Evolutionary conservation across 495 filamentous ascomycete species (phyloP), one percentile per base, ranked within the genome.

Genomic region (Talaromyces stipitatus): DNA sequence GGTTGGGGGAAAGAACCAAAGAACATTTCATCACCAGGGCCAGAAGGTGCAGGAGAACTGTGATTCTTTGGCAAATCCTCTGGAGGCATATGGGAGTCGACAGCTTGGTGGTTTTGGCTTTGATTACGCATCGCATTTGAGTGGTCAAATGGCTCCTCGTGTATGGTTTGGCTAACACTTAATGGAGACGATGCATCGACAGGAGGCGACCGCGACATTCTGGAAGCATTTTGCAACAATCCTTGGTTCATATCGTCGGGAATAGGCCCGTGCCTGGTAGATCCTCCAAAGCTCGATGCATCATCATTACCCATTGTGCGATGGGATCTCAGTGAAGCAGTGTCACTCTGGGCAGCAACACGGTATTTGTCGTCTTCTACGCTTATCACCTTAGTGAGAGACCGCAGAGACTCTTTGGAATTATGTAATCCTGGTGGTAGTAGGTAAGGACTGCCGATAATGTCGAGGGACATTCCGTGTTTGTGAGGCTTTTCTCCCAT

Each of bases 351-450:
- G 16, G 79, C 70, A 58, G 89, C 83, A 1, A 83, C 89, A 26
- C 89, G 82, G 66, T 97, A 97, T 18, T 89, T 91, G 69, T 96
- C 91, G 63, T 96, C 85, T 48, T 80, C 75, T 50, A 78, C 78
- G 29, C 82, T 74, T 16, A 88, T 79, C 7, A 83, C 84, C 22
- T 87, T 81, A n/a, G 90, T 85, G 53, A 96, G 72, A 0, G 91
- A 92, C 62, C 92, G 83, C 50, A 97, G 66, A 14, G 92, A 97
- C 54, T 95, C 91, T 29, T 82, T 80, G 1, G 94, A 96, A 65
- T 79, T 78, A 18, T 92, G 83, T 26, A 94, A 61, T 11, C 81
- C 85, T 0, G 88, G 89, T 1, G 94, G 92, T n/a, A 98, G 74
- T 11, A 98, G 80, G 67, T 97, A 98, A 5, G 94, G 94, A 60